Base-by-base conservation (phyloP, 129 eudicot species). In the Pseudognaphalium luteoalbum region DNA sequence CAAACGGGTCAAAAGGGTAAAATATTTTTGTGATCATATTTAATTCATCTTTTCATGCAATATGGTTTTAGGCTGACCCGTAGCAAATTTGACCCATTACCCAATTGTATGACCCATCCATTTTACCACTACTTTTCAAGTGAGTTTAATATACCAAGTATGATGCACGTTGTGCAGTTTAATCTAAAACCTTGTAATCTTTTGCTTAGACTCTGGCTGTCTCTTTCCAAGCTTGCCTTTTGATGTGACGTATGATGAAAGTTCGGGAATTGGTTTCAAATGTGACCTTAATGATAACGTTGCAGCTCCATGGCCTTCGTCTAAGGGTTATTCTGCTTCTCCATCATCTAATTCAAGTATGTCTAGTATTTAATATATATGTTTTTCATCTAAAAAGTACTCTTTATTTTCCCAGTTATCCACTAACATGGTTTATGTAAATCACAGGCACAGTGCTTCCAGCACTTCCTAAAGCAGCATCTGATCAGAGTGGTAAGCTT, bases 201-300 rank as follows among this genome's bases (percentile, higher is more conserved):
- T 14, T 76, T 33, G 22, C 28, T 9, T 75, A 87, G 96, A 87
- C 42, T 85, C 96, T 6, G 96, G 96, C 0, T 90, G 92, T 66
- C 91, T 90, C 62, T 86, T 90, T 68, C 90, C 91, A 34, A 90
- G 92, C 77, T 82, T 90, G 81, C 90, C 96, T 21, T 74, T 85
- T 41, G 96, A 90, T 12, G 87, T 85, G 17, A 83, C 87, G 7
- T 90, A 81, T 68, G 96, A 90, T 51, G 51, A 83, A 72, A 85
- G 50, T 67, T 76, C 88, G 15, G 96, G 96, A 41, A 83, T 87
- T 34, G 82, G 83, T 44, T 87, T 90, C 83, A 84, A 75, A 16
- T 87, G 96, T 61, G 96, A 90, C 67, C 86, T 90, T 30, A 90
- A 90, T 6, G 92, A 90, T 63, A 81, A 90, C 39, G 87, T 90